Base-by-base conservation (phyloP, 2,329 filamentous ascomycete species). In the Grosmannia serpens region DNA sequence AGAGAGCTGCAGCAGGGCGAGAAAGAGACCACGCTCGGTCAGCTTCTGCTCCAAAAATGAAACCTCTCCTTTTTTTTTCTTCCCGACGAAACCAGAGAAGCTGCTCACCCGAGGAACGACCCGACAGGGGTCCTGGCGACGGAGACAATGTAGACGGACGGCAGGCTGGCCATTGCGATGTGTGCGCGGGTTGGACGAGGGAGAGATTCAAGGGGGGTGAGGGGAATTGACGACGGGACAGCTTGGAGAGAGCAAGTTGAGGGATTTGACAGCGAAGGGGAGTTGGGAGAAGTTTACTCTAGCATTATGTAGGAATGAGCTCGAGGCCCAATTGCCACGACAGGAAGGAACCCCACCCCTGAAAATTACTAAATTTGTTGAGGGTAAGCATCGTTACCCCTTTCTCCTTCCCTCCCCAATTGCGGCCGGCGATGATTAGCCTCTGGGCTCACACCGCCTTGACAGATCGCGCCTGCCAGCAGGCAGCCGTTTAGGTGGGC, bases 71-170 rank as follows among this genome's bases (percentile, higher is more conserved):
- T 22, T 7, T 38, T 17, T 38, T 6, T 9, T 4, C n/a, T n/a
- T n/a, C n/a, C n/a, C n/a, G n/a, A n/a, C n/a, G 13, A 6, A 38
- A 38, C 2, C 9, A 31, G 15, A 46, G 8, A 20, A 51, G 31
- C 54, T 33, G 56, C 81, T 73, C 75, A 95, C 90, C 94, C 94
- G 69, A 96, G 83, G 77, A 99, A 99, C 65, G 89, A 91, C 68
- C 94, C 94, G 64, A 96, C 81, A 57, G 94, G 94, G 64, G 94
- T 99, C 75, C 91, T 85, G 69, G 85, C 89, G 64, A 86, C 87
- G 60, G 94, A 94, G 70, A 96, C 91, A 69, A 99, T 96, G 78
- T 99, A 99, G 65, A 99, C 92, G 60, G 91, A 82, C 65, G 90
- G 87, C 64, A 91, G 82, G 66, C 83, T 83, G 70, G 89, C 81